These are phyloP conservation scores for Petasospora rhodanensis DNA, from an alignment of 1,139 yeast genomes.

Conservation along the genomic window DNA sequence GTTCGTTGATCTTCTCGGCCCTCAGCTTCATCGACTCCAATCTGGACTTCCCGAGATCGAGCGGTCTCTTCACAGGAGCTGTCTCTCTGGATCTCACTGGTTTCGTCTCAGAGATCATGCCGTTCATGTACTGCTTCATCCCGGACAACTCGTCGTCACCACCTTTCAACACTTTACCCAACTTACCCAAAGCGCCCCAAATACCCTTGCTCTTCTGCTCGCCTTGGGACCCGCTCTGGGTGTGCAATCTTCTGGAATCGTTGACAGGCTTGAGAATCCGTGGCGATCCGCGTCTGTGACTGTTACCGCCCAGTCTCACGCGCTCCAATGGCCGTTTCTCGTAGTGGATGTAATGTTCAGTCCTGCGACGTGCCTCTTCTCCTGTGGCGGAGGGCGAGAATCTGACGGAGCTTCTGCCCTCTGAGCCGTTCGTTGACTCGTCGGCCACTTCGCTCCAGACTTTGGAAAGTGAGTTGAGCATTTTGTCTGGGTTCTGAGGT, in stretches of 20 bases:
- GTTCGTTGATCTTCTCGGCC: constrained; percentile 13
- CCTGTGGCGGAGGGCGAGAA: constrained; percentile 16
- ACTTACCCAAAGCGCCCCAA: constrained; percentile 20
- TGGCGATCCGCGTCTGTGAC: constrained; percentile 15
- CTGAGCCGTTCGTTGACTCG: constrained; percentile 11
- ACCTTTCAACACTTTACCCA: constrained; percentile 15
- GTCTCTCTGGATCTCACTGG: too few species aligned
- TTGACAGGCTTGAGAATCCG: constrained; percentile 17
- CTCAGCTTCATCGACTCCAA: constrained; percentile 10
- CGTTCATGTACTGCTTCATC: constrained; percentile 23
- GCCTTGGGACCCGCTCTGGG: constrained; percentile 5
- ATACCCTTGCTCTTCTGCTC: constrained; percentile 14
- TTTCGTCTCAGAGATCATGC: too few species aligned
- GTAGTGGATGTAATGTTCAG: constrained; percentile 15
- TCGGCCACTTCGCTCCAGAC: constrained; percentile 23
- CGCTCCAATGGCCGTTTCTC: constrained; percentile 16
- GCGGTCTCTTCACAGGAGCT: constrained; percentile 6
- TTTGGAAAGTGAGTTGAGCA: constrained; percentile 20
- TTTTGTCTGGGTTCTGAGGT: constrained; percentile 1
- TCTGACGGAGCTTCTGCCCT: constrained; percentile 11
- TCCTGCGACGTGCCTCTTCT: constrained; percentile 2
- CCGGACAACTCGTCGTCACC: constrained; percentile 14
- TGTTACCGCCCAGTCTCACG: constrained; percentile 2
- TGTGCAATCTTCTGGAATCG: constrained; percentile 7
- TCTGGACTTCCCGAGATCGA: constrained; percentile 5